Evolutionary conservation across 2,329 filamentous ascomycete genomes (phyloP), one percentile per base, ranked within the genome.

Genomic region (Chaetomiaceae sp.): DNA sequence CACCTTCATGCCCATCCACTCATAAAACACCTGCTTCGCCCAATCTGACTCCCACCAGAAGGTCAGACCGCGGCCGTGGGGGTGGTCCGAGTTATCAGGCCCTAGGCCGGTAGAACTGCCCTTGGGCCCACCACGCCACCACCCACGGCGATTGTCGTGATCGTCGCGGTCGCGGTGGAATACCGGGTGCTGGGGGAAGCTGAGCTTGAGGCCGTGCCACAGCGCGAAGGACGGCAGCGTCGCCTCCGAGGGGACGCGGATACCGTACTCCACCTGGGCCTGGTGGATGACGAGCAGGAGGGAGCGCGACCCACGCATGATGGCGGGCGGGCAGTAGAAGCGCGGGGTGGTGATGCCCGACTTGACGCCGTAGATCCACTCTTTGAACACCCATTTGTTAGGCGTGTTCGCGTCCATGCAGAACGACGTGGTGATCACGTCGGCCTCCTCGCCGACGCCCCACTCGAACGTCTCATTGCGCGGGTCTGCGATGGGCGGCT

Each of bases 161-260:
- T 66, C 62, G 30, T 62, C 56, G 7, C 49, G 51, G 3, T 61
- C 56, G 38, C 60, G 60, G 55, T 65, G 65, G 57, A 65, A 72
- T 0, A 63, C 62, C 3, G 69, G 70, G 27, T 68, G 63, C 21
- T 70, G 70, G 18, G 69, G 65, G 53, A 66, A 66, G 55, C 64
- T 66, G 30, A 71, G 54, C 62, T 72, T 72, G 36, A 72, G 62
- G 16, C 69, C 69, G 51, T 69, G 66, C 67, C 67, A 72, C 2
- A 70, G 58, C 9, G 69, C 69, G 48, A 66, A 71, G 25, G 62
- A 64, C 8, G 68, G 65, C n/a, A 69, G 61, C 2, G 65, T 68
- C 1, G 68, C 65, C 59, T 72, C 69, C 44, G 64, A 66, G 8
- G 68, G 66, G 1, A 71, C 45, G 18, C 60, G 59, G 34, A 70